A percentile compares a stretch with the other conserved stretches of the same genome.
Evolutionary conservation across 2,329 filamentous ascomycete genomes (phyloP).

Genomic region (Paraconiothyrium brasiliense): DNA sequence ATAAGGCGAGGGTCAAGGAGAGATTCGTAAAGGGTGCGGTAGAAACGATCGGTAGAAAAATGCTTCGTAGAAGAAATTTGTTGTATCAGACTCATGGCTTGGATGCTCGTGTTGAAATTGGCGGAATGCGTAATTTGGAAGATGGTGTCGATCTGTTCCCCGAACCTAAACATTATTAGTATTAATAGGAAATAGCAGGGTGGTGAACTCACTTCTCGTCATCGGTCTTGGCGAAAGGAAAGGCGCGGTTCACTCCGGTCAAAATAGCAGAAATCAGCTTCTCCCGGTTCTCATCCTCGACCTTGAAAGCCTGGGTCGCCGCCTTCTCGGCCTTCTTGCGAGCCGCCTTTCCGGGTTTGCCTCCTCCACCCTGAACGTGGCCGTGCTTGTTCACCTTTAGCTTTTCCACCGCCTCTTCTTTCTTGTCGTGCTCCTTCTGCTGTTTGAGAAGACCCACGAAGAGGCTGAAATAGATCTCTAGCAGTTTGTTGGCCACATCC

Average conservation of each 20-base stretch:
- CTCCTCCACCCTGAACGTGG: conserved; percentile 63
- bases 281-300: conserved; percentile 76
- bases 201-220: conserved; percentile 69
- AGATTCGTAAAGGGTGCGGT: conserved; percentile 94
- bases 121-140: conserved; percentile 97
- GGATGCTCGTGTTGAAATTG: conserved; percentile 98
- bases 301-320: conserved; percentile 54
- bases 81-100: conserved; percentile 93
- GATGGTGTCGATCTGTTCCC: conserved; percentile 89
- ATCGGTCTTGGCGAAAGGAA: conserved; percentile 88
- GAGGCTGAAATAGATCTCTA: conserved; percentile 91
- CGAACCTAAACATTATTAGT: conserved; percentile 65
- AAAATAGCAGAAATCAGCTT: conserved; percentile 92
- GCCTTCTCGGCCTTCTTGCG: conserved; percentile 55
- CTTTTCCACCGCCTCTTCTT: conserved; percentile 48
- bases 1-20: conserved; percentile 88
- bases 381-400: conserved; percentile 61
- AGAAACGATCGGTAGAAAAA: conserved; percentile 87
- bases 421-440: conserved; percentile 51
- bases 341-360: conserved; percentile 63
- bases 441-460: conserved; percentile 85
- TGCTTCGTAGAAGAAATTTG: conserved; percentile 85
- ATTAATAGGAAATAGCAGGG: not conserved
- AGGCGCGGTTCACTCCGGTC: conserved; percentile 93
- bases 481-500: conserved; percentile 77